A percentile compares a stretch with the other conserved stretches of the same genome.
These are phyloP conservation scores for Talaromyces sp. DNA, from an alignment of 2,329 filamentous ascomycete species.

Conservation along the genomic window DNA sequence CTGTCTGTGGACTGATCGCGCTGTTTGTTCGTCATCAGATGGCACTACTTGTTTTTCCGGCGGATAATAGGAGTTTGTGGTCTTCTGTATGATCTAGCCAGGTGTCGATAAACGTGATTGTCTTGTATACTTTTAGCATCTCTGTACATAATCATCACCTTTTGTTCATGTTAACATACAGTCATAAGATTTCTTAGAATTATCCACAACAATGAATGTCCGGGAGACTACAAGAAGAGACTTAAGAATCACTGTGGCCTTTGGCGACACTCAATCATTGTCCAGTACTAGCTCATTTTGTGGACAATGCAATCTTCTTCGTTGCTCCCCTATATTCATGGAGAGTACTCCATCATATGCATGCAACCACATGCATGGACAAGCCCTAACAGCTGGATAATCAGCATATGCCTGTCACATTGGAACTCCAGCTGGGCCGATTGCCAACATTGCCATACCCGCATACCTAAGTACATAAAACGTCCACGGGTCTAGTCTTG, in stretches of 20 bases:
- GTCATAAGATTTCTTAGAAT: not conserved
- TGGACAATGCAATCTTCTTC: too few relatives aligned
- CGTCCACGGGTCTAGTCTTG: not conserved
- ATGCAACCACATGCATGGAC: not conserved
- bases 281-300: too few relatives aligned
- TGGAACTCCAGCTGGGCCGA: not conserved
- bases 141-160: not conserved
- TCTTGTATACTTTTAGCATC: not conserved
- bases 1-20: constrained; percentile 69
- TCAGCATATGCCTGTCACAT: not conserved
- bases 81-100: constrained; percentile 6
- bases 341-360: not conserved
- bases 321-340: too few relatives aligned
- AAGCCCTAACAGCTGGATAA: not conserved
- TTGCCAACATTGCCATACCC: not conserved
- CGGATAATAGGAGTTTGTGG: constrained; percentile 61
- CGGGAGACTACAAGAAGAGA: not conserved
- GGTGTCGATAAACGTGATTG: not conserved
- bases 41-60: constrained; percentile 80
- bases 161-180: not conserved
- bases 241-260: too few relatives aligned
- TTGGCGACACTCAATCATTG: too few relatives aligned
- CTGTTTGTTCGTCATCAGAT: constrained; percentile 80
- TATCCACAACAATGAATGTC: not conserved
- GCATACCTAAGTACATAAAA: too few relatives aligned